These are phyloP conservation scores for Beauveria australis DNA, from an alignment of 2,329 filamentous ascomycete species.

Conservation along the genomic window DNA sequence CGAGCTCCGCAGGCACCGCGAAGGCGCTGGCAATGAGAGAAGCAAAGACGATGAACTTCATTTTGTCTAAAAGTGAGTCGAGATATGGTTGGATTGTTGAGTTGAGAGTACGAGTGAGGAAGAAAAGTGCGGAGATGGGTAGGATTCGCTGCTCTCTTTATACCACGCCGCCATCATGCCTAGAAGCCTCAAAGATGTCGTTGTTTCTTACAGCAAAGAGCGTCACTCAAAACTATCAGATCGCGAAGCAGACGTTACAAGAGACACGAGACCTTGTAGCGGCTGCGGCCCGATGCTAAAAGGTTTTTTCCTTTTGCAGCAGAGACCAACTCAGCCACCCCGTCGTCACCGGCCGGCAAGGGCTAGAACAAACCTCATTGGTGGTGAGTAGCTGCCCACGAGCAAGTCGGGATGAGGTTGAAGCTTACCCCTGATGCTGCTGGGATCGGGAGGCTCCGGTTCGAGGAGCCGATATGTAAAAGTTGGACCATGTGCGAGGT, in stretches of 20 bases:
- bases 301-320: background rate
- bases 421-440: background rate
- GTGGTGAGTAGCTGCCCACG: background rate
- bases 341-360: background rate
- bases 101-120: background rate
- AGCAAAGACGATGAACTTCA: background rate
- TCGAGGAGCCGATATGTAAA: too few species aligned
- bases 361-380: background rate
- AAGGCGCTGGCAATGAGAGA: background rate
- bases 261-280: too few species aligned
- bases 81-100: too few species aligned
- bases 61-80: background rate
- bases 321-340: background rate
- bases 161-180: background rate
- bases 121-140: background rate
- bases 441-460: too few species aligned
- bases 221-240: too few species aligned
- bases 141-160: background rate
- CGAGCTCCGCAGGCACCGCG: background rate
- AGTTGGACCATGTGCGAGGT: too few species aligned
- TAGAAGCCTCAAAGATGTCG: too few species aligned
- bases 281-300: too few species aligned
- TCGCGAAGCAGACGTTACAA: too few species aligned
- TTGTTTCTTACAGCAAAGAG: too few species aligned
- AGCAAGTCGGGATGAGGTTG: background rate